Conservation (phyloP, 345 rosid genomes). For the Corchorus olitorius region DNA sequence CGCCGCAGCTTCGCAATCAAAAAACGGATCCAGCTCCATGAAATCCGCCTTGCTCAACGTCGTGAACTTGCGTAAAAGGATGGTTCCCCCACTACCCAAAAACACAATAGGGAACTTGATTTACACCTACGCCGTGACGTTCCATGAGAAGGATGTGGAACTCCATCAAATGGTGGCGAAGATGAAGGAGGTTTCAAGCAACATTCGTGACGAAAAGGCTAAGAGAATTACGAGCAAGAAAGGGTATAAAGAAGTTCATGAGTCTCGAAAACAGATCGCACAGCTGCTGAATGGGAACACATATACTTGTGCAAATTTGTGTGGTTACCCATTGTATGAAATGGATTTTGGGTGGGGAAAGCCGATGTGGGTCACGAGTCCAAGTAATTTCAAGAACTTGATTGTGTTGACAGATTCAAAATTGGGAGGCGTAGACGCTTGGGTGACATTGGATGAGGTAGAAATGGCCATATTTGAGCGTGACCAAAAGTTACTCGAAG, state of each 20-base stretch:
- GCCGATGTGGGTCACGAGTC: constrained; percentile 38
- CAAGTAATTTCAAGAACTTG: constrained; percentile 12
- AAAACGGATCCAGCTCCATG: background rate
- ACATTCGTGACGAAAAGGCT: background rate
- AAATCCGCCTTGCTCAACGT: background rate
- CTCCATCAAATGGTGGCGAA: constrained; percentile 29
- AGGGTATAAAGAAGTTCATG: background rate
- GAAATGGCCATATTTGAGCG: constrained; percentile 42
- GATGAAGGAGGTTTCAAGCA: constrained; percentile 18
- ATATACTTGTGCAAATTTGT: constrained; percentile 27
- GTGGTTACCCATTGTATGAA: constrained; percentile 28
- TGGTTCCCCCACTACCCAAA: constrained; percentile 11
- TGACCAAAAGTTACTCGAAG: constrained; percentile 42
- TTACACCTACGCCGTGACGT: background rate
- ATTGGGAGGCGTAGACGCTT: constrained; percentile 52
- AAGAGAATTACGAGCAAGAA: constrained; percentile 17
- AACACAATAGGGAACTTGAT: constrained; percentile 22
- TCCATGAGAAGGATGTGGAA: constrained; percentile 3
- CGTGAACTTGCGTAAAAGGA: constrained; percentile 16
- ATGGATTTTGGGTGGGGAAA: constrained; percentile 47
- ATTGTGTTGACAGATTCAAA: constrained; percentile 34
- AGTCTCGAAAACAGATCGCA: constrained; percentile 11
- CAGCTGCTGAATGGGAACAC: constrained; percentile 2
- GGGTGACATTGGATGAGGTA: constrained; percentile 40
- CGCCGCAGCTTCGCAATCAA: background rate